Conservation (phyloP, 345 rosid species). For the Anastatica hierochuntica region DNA sequence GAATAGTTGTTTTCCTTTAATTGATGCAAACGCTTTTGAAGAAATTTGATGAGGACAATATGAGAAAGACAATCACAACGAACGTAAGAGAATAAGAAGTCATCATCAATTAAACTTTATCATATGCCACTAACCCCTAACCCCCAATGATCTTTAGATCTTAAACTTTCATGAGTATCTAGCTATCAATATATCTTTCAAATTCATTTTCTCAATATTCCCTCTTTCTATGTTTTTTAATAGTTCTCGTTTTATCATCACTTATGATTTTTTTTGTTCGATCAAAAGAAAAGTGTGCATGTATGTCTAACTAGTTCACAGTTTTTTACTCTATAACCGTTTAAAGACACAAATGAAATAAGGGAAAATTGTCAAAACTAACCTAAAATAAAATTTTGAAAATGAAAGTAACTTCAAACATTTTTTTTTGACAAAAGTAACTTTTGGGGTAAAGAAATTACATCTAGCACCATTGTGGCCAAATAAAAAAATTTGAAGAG, state of each 20-base stretch:
- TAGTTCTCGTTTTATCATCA: too few relatives aligned
- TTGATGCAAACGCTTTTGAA: constrained; percentile 4
- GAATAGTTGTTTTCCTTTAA: constrained; percentile 8
- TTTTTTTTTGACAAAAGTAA: too few relatives aligned
- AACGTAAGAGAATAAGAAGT: constrained; percentile 19
- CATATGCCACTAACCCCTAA: constrained; percentile 15
- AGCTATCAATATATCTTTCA: constrained; percentile 5
- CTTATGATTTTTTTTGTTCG: background rate
- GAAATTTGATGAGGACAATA: constrained; percentile 16
- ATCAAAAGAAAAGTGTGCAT: background rate
- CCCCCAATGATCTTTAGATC: constrained; percentile 4
- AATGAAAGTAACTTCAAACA: too few relatives aligned
- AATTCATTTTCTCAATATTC: background rate
- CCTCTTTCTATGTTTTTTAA: too few relatives aligned
- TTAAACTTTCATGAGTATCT: background rate
- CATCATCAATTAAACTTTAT: constrained; percentile 10
- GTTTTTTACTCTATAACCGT: background rate
- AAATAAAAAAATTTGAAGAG: too few relatives aligned
- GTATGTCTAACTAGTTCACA: background rate
- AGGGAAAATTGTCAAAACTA: too few relatives aligned
- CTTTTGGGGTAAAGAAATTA: too few relatives aligned
- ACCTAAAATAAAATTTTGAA: too few relatives aligned
- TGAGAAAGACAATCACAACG: constrained; percentile 23
- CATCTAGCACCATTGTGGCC: too few relatives aligned
- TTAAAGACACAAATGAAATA: background rate